These are phyloP conservation scores for Metschnikowia borealis DNA, from an alignment of 805 yeast species.

Conservation along the genomic window DNA sequence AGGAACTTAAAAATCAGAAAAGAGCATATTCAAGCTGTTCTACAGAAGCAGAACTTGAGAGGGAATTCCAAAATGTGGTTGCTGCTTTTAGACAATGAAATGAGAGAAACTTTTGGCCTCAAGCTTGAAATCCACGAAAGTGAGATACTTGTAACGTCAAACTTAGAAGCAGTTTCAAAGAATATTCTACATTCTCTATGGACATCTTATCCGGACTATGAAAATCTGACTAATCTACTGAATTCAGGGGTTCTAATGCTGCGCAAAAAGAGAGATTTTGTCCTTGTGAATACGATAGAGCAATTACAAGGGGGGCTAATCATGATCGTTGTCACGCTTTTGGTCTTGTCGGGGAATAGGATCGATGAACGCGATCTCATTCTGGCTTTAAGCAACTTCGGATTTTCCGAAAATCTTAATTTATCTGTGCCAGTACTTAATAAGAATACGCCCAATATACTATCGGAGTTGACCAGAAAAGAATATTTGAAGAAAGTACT, in stretches of 20 bases:
- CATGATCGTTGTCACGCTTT: constrained; percentile 24
- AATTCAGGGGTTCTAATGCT: constrained; percentile 19
- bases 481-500: constrained; percentile 26
- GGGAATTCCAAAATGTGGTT: constrained; percentile 22
- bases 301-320: constrained; percentile 30
- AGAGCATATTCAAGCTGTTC: constrained; percentile 13
- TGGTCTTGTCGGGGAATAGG: constrained; percentile 32
- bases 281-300: constrained; percentile 24
- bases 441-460: constrained; percentile 19
- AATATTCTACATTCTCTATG: constrained; percentile 26
- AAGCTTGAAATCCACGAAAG: constrained; percentile 14
- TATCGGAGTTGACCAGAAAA: constrained; percentile 25
- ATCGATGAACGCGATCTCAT: constrained; percentile 25
- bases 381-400: constrained; percentile 21
- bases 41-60: constrained; percentile 14
- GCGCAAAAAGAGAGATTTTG: constrained; percentile 13
- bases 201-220: constrained; percentile 6
- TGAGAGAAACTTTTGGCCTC: constrained; percentile 28
- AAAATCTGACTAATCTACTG: constrained; percentile 3
- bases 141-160: constrained; percentile 21
- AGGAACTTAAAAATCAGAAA: constrained; percentile 11
- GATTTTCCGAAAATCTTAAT: constrained; percentile 22
- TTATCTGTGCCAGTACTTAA: constrained; percentile 20
- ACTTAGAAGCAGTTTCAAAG: constrained; percentile 19
- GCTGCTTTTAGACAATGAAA: constrained; percentile 12